These are phyloP conservation scores for Xylaria grammica DNA, from an alignment of 495 filamentous ascomycete species.

Conservation along the genomic window DNA sequence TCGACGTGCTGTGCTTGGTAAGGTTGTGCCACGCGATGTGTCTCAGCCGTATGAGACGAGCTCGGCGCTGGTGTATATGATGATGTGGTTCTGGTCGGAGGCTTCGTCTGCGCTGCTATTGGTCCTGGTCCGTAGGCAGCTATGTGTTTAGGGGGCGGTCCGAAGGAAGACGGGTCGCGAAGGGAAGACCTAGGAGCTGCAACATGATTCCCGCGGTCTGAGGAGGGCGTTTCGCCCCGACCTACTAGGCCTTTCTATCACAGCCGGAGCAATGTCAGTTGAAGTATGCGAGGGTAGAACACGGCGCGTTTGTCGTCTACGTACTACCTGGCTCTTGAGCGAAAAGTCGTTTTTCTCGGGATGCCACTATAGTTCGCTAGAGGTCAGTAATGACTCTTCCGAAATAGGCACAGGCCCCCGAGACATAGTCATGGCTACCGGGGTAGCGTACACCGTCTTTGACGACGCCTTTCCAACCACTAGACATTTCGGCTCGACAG, in stretches of 20 bases:
- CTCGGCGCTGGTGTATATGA: background rate
- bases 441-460: too few species aligned
- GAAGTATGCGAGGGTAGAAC: background rate
- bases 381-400: too few species aligned
- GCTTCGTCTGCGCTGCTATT: constrained; percentile 42
- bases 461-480: constrained; percentile 46
- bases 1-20: constrained; percentile 36
- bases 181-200: constrained; percentile 76
- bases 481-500: constrained; percentile 10
- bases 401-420: too few species aligned
- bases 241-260: constrained; percentile 50
- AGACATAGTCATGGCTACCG: too few species aligned
- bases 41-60: too few species aligned
- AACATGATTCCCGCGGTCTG: constrained; percentile 42
- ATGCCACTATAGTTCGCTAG: too few species aligned
- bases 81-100: background rate
- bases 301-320: constrained; percentile 13
- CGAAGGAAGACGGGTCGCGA: constrained; percentile 83
- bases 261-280: constrained; percentile 8
- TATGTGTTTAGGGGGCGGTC: constrained; percentile 76
- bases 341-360: constrained; percentile 45
- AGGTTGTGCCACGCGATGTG: background rate
- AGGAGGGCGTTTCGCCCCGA: constrained; percentile 37
- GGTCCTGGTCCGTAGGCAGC: constrained; percentile 30
- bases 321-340: constrained; percentile 50